phyloP scores from a whole-genome alignment of 352 stramenopile genomes.

The Globisporangium parvum region DNA sequence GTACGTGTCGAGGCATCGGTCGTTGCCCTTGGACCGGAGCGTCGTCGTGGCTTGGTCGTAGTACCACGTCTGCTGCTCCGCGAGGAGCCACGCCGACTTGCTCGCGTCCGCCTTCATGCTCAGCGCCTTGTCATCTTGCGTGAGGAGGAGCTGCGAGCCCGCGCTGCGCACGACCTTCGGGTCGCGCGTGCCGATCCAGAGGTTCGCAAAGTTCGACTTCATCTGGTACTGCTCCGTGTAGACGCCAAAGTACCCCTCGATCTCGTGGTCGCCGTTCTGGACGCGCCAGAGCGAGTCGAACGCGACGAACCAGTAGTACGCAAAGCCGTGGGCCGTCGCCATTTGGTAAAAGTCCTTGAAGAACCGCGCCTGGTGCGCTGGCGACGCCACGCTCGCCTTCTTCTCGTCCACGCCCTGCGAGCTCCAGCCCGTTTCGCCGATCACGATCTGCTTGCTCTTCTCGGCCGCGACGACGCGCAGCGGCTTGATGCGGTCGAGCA shows the following conservation, averaged over 20 bases:
- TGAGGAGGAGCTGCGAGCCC: slow-evolving; percentile 15
- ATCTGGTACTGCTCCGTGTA: slow-evolving; percentile 41
- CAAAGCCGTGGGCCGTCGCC: slow-evolving; percentile 33
- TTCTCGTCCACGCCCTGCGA: slow-evolving; percentile 25
- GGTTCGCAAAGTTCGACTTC: slow-evolving; percentile 49
- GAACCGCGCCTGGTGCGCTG: slow-evolving; percentile 54
- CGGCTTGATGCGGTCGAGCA: slow-evolving; percentile 49
- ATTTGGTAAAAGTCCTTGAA: slow-evolving; percentile 66
- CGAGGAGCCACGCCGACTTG: slow-evolving; percentile 40
- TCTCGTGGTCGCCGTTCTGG: slow-evolving; percentile 30
- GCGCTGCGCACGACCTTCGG: slow-evolving; percentile 16
- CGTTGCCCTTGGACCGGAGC: slow-evolving; percentile 62
- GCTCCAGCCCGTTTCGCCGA: slow-evolving; percentile 70
- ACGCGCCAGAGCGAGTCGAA: slow-evolving; percentile 64
- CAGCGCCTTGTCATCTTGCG: slow-evolving; percentile 24
- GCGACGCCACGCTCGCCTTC: slow-evolving; percentile 28
- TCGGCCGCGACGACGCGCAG: slow-evolving; percentile 32
- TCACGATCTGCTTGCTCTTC: slow-evolving; percentile 54
- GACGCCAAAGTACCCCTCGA: slow-evolving; percentile 66
- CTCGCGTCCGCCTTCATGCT: slow-evolving; percentile 34
- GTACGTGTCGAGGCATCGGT: slow-evolving; percentile 61
- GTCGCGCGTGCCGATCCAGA: slow-evolving; percentile 28
- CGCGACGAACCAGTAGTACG: slow-evolving; percentile 73
- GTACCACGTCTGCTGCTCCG: slow-evolving; percentile 62
- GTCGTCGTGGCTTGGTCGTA: slow-evolving; percentile 40